Conservation (phyloP, 768 basidiomycete genomes). For the Mycena vitilis region DNA sequence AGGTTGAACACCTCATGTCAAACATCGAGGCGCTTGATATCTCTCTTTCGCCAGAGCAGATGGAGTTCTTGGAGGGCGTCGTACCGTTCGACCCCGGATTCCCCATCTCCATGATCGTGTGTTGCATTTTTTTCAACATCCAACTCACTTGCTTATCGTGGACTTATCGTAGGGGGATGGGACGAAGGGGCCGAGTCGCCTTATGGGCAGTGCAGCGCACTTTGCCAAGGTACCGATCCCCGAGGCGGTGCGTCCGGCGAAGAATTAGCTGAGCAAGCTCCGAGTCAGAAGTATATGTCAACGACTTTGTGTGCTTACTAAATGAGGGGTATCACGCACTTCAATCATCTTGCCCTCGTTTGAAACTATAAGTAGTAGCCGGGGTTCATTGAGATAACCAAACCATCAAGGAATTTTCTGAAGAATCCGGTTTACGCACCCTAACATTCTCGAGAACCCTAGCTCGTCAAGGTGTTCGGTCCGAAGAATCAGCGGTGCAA, state of each 20-base stretch:
- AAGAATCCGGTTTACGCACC: too few relatives aligned
- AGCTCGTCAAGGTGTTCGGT: too few relatives aligned
- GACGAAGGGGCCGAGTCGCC: not conserved
- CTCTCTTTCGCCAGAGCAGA: slow-evolving; percentile 51
- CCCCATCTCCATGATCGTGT: slow-evolving; percentile 13
- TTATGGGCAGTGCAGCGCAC: not conserved
- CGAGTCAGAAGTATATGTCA: too few relatives aligned
- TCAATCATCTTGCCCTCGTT: too few relatives aligned
- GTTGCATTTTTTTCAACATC: not conserved
- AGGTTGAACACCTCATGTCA: slow-evolving; percentile 54
- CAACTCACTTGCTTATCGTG: not conserved
- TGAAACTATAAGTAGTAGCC: too few relatives aligned
- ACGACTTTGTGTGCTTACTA: too few relatives aligned
- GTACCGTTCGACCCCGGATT: slow-evolving; percentile 30
- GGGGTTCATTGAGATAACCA: too few relatives aligned
- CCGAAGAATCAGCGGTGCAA: too few relatives aligned
- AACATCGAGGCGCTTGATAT: slow-evolving; percentile 59
- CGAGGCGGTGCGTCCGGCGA: not conserved
- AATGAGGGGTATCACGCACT: too few relatives aligned
- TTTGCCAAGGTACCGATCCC: not conserved
- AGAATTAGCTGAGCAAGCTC: too few relatives aligned
- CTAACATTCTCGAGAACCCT: too few relatives aligned
- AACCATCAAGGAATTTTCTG: too few relatives aligned
- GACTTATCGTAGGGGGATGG: not conserved
- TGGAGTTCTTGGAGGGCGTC: slow-evolving; percentile 49